Conservation (phyloP, 306 rosid species). For the Prunus fruticosa region DNA sequence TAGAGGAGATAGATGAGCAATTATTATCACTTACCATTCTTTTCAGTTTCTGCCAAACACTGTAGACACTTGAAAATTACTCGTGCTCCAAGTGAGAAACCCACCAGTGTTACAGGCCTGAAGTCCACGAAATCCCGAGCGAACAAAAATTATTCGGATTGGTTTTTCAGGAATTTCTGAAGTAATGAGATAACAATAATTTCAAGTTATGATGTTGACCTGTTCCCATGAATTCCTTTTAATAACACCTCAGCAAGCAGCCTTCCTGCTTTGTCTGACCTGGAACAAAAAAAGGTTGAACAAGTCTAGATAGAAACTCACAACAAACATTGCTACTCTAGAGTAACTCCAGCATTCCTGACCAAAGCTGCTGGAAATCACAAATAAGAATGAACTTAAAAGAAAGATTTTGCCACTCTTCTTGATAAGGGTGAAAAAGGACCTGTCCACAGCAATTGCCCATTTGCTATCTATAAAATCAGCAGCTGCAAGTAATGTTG, state of each 20-base stretch:
- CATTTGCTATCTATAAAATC: constrained; percentile 56
- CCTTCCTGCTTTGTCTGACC: constrained; percentile 57
- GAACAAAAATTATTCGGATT: background rate
- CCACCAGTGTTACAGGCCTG: constrained; percentile 59
- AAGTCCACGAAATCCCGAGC: constrained; percentile 8
- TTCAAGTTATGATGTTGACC: constrained; percentile 17
- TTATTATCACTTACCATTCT: constrained; percentile 23
- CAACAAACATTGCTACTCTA: background rate
- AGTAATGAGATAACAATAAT: background rate
- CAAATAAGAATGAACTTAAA: background rate
- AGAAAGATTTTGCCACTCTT: background rate
- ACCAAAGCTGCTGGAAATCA: background rate
- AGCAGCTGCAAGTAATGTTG: constrained; percentile 40
- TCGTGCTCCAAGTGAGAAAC: constrained; percentile 54
- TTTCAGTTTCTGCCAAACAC: constrained; percentile 39
- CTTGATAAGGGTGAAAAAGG: constrained; percentile 9
- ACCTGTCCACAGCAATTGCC: constrained; percentile 54
- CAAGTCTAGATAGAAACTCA: background rate
- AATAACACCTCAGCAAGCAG: constrained; percentile 47
- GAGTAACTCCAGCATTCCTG: background rate
- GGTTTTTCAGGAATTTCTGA: background rate
- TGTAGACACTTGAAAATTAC: constrained; percentile 48
- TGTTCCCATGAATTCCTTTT: constrained; percentile 52
- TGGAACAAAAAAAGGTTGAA: constrained; percentile 21
- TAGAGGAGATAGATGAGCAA: constrained; percentile 1